phyloP scores from a whole-genome alignment of 805 yeast species.

The Candida ulmi region DNA sequence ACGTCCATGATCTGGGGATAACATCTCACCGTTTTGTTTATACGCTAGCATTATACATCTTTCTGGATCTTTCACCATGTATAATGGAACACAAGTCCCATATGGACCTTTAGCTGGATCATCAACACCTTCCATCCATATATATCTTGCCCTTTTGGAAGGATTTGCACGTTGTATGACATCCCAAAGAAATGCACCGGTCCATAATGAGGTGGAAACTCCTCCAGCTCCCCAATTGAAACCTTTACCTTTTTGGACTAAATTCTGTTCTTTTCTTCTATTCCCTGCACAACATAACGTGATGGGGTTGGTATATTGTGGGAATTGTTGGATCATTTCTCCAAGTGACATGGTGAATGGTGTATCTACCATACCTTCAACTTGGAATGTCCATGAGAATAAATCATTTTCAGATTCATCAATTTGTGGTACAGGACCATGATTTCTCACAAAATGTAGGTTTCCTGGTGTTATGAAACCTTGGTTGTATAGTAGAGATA shows the following conservation, averaged over 20 bases:
- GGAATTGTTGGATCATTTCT: constrained; percentile 22
- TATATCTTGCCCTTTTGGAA: constrained; percentile 21
- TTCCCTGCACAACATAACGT: constrained; percentile 33
- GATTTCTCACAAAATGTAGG: constrained; percentile 31
- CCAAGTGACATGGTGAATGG: constrained; percentile 22
- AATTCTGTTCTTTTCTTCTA: constrained; percentile 30
- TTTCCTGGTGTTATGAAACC: constrained; percentile 29
- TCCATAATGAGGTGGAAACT: constrained; percentile 29
- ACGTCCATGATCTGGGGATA: constrained; percentile 31
- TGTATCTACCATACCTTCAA: constrained; percentile 26
- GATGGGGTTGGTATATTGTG: constrained; percentile 27
- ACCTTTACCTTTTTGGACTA: constrained; percentile 29
- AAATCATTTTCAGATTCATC: constrained; percentile 15
- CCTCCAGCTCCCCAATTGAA: constrained; percentile 34
- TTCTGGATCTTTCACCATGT: constrained; percentile 29
- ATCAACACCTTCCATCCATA: constrained; percentile 32
- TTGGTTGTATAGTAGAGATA: constrained; percentile 20
- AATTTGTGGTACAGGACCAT: constrained; percentile 27
- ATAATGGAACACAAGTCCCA: constrained; percentile 28
- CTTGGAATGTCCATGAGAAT: constrained; percentile 24
- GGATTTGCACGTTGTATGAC: constrained; percentile 24
- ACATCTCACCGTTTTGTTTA: constrained; percentile 29
- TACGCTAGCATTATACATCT: constrained; percentile 28
- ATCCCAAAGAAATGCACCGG: constrained; percentile 28
- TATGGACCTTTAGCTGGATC: constrained; percentile 27